phyloP scores from a whole-genome alignment of 2,329 filamentous ascomycete species.

The Botryosphaeria dothidea region DNA sequence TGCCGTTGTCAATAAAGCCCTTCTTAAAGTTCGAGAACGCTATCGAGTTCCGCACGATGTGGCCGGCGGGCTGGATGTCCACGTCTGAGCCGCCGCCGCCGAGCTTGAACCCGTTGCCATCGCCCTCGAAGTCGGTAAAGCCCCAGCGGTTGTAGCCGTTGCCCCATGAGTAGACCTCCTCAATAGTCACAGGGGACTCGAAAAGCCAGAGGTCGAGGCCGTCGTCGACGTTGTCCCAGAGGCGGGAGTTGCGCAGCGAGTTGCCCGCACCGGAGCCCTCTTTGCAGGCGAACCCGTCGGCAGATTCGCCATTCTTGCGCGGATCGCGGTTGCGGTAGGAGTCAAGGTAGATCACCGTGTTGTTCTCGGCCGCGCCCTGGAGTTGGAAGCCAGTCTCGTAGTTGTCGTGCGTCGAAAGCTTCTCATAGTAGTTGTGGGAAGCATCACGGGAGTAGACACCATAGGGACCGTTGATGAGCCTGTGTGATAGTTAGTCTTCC shows the following conservation, averaged over 20 bases:
- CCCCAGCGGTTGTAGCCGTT: conserved; percentile 50
- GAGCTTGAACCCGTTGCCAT: conserved; percentile 54
- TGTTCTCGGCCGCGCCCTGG: conserved; percentile 32
- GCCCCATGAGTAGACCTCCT: conserved; percentile 49
- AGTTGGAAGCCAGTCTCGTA: conserved; percentile 43
- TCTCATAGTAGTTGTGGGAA: conserved; percentile 40
- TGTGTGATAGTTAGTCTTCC: background rate
- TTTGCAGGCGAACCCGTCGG: conserved; percentile 53
- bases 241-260: conserved; percentile 45
- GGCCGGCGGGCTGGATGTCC: conserved; percentile 40
- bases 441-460: conserved; percentile 39
- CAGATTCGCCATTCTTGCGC: conserved; percentile 54
- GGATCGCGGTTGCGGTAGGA: conserved; percentile 35
- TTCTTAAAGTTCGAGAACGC: conserved; percentile 48
- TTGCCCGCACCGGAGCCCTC: conserved; percentile 50
- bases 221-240: conserved; percentile 56
- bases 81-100: conserved; percentile 36
- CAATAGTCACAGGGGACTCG: conserved; percentile 44
- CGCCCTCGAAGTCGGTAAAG: conserved; percentile 46
- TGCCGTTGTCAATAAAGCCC: conserved; percentile 51
- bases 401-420: conserved; percentile 41
- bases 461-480: conserved; percentile 41
- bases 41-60: conserved; percentile 48
- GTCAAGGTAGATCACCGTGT: conserved; percentile 29
- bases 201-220: conserved; percentile 50